Base-by-base conservation (phyloP, 805 yeast genomes). In the Wickerhamomyces chaumierensis region DNA sequence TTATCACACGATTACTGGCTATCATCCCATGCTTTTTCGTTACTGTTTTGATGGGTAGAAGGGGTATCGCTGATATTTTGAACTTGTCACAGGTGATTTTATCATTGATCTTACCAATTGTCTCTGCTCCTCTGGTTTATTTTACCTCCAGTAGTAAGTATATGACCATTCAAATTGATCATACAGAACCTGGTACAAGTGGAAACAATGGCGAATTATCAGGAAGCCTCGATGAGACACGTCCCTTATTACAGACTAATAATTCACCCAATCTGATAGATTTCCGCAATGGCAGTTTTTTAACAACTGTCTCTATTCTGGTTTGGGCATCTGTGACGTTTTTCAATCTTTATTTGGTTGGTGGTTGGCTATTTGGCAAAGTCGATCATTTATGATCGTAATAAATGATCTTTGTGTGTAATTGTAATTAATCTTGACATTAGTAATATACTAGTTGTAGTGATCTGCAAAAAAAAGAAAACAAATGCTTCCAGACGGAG, bases 81-180 rank as follows among this genome's bases (percentile, higher is more conserved):
- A 88, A 88, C 51, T 75, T 78, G 5, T 75, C 85, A 35, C 96
- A 87, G 58, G 96, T 87, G 19, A 80, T 83, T 15, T 66, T 87
- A 32, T 78, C 92, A 3, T 57, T 88, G 46, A 73, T 88, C 38
- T 65, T 87, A 41, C 96, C 96, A 1, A 73, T 85, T 43, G 92
- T 87, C 5, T 76, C 87, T 32, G 95, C 95, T 0, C 96, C 96
- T 18, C 65, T 87, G 51, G 78, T 86, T 41, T 80, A 75, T 56
- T 84, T 86, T 56, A 86, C 95, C 0, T 75, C 84, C 44, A 72
- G 72, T 37, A 76, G 75, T 49, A 59, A 67, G 37, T 73, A 75
- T 42, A 81, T 81, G 92, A 64, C 72, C 31, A 81, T 76, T 52
- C 36, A 62, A 53, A 46, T 69, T 60, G 33, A 31, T 31, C 9